Base-by-base conservation (phyloP, 495 filamentous ascomycete genomes). In the Penicillium cinerascens region DNA sequence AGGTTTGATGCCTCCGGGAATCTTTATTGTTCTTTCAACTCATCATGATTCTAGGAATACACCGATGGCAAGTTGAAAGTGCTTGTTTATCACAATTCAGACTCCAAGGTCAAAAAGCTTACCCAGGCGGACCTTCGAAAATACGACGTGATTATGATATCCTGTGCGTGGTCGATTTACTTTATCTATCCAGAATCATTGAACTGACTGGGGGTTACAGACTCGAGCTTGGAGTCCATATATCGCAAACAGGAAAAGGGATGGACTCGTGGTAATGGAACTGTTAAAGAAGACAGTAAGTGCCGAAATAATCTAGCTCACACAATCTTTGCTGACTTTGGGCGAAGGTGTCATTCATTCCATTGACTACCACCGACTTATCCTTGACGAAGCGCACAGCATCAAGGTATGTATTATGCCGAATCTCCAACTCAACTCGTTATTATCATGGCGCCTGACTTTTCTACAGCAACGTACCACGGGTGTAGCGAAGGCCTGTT, bases 361-460 rank as follows among this genome's bases (percentile, higher is more conserved):
- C 44, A 87, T 95, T 27, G 67, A 86, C 3, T 98, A 90, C 48
- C 92, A 97, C 66, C 88, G 93, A 22, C 79, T 95, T 52, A 91
- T 98, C 52, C 83, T 98, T 3, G 93, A 98, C 54, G 93, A 98
- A 69, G 93, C 92, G 5, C 93, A 98, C 69, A 92, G 85, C 65
- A 97, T 98, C 74, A 97, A 97, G 74, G 78, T 82, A 66, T 11
- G 16, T 29, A 13, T 38, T n/a, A 13, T 44, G 18, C 1, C 23
- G 26, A 15, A 15, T 35, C n/a, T 33, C 1, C 36, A 23, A 48
- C 6, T 4, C 7, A 37, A 10, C 13, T 33, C 13, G 18, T 20
- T 3, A 18, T 2, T 44, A 15, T 2, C 21, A 17, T 21, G 47
- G 16, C 58, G 40, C 62, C n/a, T 77, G 49, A 76, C 52, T 47